These are phyloP conservation scores for Geoglossum cookeanum DNA, from an alignment of 2,329 filamentous ascomycete genomes.

Conservation along the genomic window DNA sequence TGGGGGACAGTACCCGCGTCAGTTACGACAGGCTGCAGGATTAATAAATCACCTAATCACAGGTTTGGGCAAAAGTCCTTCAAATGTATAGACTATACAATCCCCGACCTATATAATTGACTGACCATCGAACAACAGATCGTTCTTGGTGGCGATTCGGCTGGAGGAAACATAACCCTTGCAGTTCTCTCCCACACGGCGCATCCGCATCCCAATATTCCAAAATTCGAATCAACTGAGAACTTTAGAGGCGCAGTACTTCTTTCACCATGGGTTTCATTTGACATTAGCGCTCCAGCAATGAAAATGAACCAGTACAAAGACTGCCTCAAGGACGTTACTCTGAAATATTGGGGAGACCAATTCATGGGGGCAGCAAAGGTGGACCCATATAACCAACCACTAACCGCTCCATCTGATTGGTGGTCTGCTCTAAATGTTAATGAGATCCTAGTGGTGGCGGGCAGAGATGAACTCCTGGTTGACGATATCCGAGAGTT, in stretches of 20 bases:
- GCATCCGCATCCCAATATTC: slow-evolving; percentile 2
- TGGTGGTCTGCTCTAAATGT: not conserved
- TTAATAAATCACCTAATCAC: not conserved
- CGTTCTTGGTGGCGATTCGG: slow-evolving; percentile 1
- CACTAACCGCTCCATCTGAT: not conserved
- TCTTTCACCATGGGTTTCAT: not conserved
- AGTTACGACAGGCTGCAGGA: not conserved
- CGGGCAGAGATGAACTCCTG: not conserved
- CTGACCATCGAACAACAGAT: not conserved
- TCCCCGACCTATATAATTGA: not conserved
- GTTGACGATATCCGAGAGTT: slow-evolving; percentile 3
- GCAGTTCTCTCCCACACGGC: slow-evolving; percentile 1
- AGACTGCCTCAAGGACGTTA: not conserved
- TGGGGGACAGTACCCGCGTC: not conserved
- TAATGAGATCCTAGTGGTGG: slow-evolving; percentile 1
- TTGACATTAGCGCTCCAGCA: not conserved
- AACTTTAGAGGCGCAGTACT: slow-evolving; percentile 1
- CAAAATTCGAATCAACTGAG: not conserved
- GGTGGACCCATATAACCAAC: slow-evolving; percentile 1
- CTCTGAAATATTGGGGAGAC: not conserved
- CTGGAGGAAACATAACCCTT: not conserved
- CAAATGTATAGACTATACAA: not conserved
- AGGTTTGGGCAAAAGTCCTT: not conserved
- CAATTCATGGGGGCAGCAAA: not conserved
- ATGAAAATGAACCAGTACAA: not conserved